Evolutionary conservation across 306 rosid species (phyloP), one percentile per base, ranked within the genome.

Genomic region (Cicer yamashitae): DNA sequence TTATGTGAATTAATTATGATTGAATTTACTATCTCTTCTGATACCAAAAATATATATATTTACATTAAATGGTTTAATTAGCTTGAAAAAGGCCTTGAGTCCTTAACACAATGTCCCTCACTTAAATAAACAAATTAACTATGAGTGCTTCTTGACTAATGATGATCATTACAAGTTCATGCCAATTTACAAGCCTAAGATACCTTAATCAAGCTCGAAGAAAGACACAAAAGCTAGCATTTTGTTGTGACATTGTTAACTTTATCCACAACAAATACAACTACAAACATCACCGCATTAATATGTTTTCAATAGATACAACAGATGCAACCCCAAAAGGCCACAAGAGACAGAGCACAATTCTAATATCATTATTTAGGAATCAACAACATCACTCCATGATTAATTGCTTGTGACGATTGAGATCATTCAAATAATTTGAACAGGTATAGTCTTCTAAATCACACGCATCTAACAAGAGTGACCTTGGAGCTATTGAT

Each of bases 401-500:
- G 61, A 89, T 80, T 18, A 96, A 84, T 73, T 92, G 87, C 88
- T 88, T 87, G 17, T 96, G 97, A 22, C 99, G 96, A 71, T 72
- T 80, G 13, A 96, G 88, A 79, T 92, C 99, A 50, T 54, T 89
- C 84, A 92, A 84, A 82, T 96, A 96, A 74, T 65, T 90, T 1
- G 97, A 84, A 77, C 93, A 87, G 12, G 97, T 87, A 70, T 96
- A 96, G 67, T 90, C 98, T 79, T 96, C 99, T 25, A 89, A 77
- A 75, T 96, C 98, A 81, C 92, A 84, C 8, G 90, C 91, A 75
- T 92, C 96, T 60, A 89, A 61, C 75, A 87, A 39, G 10, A 76
- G 85, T 0, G 92, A 89, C 71, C 83, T 84, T 47, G 73, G 78
- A 6, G 77, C 61, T 9, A 56, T 7, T 25, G 81, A 67, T 52